Evolutionary conservation across 345 rosid genomes (phyloP), one percentile per base, ranked within the genome.

Genomic region (Citrus sp.): DNA sequence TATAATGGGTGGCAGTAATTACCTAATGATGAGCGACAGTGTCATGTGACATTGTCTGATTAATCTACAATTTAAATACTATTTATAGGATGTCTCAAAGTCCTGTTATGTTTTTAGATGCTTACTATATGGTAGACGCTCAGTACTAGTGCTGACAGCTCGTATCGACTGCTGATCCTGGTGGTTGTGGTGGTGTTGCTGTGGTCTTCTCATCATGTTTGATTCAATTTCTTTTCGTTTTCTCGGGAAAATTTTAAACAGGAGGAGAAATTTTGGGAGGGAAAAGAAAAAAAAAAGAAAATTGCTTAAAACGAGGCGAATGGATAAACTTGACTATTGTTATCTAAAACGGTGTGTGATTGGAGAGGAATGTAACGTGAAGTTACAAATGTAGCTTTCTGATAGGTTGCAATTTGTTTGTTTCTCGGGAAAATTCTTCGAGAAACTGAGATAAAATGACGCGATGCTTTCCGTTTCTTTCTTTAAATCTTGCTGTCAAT

Each of bases 71-170:
- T 5, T 34, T 5, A 34, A 34, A 34, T 34, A 34, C 35, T 34
- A 34, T 34, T 34, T 34, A 34, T 0, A 34, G 35, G 0, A 5
- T 4, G 35, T 34, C 35, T 5, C 35, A 34, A 0, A 34, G 1
- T 34, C 6, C 4, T 34, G 35, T 6, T 5, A 0, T 1, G 1
- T 34, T 34, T 34, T 34, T 0, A 34, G 0, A 0, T 34, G 35
- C 35, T 34, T 4, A 0, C 35, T 34, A 34, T 34, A 34, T 34
- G 35, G 35, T 4, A 32, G 40, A 94, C 88, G 75, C 73, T 88
- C 32, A 96, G 70, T 9, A 90, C 93, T 58, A 94, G 78, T 56
- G 88, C 76, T 0, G 97, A 94, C 6, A 96, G 85, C 86, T 94
- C 98, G 82, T 81, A 78, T 85, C 2, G 97, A 87, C 22, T 84